phyloP scores from a whole-genome alignment of 2,329 filamentous ascomycete genomes.

The Hypoxylon sp. region DNA sequence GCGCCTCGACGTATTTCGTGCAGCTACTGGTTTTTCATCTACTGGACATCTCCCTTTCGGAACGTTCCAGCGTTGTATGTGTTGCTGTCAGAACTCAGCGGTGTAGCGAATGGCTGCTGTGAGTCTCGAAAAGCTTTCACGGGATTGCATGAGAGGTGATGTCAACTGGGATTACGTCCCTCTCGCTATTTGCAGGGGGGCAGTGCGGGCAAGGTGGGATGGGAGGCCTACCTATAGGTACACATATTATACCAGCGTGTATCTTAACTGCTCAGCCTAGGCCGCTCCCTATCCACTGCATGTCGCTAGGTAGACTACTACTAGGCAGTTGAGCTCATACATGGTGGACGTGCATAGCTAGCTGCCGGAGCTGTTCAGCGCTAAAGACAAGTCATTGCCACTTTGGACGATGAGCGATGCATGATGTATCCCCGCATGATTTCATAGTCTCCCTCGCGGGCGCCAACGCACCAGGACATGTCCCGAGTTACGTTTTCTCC shows the following conservation, averaged over 20 bases:
- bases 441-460: slow-evolving; percentile 37
- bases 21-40: slow-evolving; percentile 11
- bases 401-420: slow-evolving; percentile 29
- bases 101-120: slow-evolving; percentile 45
- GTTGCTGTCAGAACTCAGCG: slow-evolving; percentile 26
- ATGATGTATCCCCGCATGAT: slow-evolving; percentile 45
- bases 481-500: background rate
- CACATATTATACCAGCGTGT: background rate
- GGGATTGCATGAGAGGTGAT: slow-evolving; percentile 42
- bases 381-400: slow-evolving; percentile 39
- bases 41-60: slow-evolving; percentile 17
- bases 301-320: background rate
- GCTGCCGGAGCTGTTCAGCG: slow-evolving; percentile 21
- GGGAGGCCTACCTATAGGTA: slow-evolving; percentile 35
- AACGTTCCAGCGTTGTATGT: slow-evolving; percentile 26
- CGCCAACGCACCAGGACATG: slow-evolving; percentile 29
- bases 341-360: slow-evolving; percentile 4
- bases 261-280: slow-evolving; percentile 7
- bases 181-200: slow-evolving; percentile 34
- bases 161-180: slow-evolving; percentile 39
- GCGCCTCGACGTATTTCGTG: slow-evolving; percentile 45
- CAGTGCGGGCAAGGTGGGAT: slow-evolving; percentile 30
- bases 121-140: slow-evolving; percentile 32
- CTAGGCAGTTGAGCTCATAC: background rate
- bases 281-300: background rate